phyloP scores from a whole-genome alignment of 2,329 filamentous ascomycete genomes.

The Aspergillus tanneri region DNA sequence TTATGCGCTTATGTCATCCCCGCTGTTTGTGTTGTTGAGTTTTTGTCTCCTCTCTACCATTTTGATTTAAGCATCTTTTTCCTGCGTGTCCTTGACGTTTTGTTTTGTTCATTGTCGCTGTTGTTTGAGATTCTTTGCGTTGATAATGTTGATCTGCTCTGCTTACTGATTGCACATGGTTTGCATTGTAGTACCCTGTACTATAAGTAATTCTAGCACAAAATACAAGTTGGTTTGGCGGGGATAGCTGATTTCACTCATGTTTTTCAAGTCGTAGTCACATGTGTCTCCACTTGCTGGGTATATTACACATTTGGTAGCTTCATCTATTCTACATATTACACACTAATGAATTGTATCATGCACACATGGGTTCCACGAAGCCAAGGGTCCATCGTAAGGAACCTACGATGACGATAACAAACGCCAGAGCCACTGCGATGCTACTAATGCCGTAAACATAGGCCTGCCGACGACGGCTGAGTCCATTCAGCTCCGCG shows the following conservation, averaged over 20 bases:
- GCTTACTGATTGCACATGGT: slow-evolving; percentile 29
- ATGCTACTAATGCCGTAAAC: slow-evolving; percentile 54
- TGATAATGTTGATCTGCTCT: slow-evolving; percentile 9
- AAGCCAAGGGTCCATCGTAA: slow-evolving; percentile 54
- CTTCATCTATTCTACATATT: background rate
- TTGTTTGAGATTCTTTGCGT: slow-evolving; percentile 1
- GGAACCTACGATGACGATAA: slow-evolving; percentile 57
- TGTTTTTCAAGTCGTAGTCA: background rate
- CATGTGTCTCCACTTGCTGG: background rate
- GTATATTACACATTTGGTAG: background rate
- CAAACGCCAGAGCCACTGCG: slow-evolving; percentile 46
- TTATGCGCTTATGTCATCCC: slow-evolving; percentile 30
- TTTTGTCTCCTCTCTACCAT: slow-evolving; percentile 17
- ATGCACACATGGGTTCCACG: slow-evolving; percentile 33
- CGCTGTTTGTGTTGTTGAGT: slow-evolving; percentile 11
- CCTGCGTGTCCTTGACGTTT: slow-evolving; percentile 16
- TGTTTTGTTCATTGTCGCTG: slow-evolving; percentile 4
- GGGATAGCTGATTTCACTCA: slow-evolving; percentile 19
- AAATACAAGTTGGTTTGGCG: slow-evolving; percentile 31
- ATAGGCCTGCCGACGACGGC: slow-evolving; percentile 60
- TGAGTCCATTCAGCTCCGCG: slow-evolving; percentile 57
- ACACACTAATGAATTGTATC: background rate
- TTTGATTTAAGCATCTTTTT: slow-evolving; percentile 8
- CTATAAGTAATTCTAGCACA: slow-evolving; percentile 40
- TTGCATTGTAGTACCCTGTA: slow-evolving; percentile 37